These are phyloP conservation scores for Rhizoctonia solani DNA, from an alignment of 1,284 basidiomycete genomes.

Conservation along the genomic window DNA sequence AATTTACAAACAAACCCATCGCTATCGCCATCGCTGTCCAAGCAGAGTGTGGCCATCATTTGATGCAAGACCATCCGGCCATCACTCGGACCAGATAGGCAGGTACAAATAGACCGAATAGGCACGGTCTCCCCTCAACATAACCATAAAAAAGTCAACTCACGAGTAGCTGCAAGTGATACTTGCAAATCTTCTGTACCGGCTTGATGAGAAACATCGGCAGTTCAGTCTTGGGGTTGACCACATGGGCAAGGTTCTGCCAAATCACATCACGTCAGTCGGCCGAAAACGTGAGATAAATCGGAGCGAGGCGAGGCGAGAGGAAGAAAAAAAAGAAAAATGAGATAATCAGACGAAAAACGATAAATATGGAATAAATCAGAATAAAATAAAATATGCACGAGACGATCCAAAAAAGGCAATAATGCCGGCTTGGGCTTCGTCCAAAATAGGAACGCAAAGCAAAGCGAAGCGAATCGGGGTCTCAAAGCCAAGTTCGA, in stretches of 20 bases:
- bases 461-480: no score
- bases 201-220: conserved; percentile 83
- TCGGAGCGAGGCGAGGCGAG: background rate
- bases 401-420: background rate
- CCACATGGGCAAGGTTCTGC: conserved; percentile 51
- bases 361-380: background rate
- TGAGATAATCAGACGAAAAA: background rate
- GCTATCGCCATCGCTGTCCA: no score
- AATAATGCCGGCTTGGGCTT: background rate
- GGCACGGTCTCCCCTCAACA: conserved; percentile 3
- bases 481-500: no score
- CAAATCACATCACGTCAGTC: background rate
- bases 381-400: background rate
- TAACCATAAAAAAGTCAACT: conserved; percentile 40
- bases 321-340: background rate
- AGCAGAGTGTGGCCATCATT: no score
- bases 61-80: no score
- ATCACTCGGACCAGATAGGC: no score
- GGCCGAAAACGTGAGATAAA: background rate
- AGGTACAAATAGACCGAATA: no score
- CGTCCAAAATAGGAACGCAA: no score
- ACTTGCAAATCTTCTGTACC: conserved; percentile 78
- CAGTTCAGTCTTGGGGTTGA: conserved; percentile 84
- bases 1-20: no score
- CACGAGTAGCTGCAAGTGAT: conserved; percentile 67